Base-by-base conservation (phyloP, 2,329 filamentous ascomycete genomes). In the Chlorencoelia australis region DNA sequence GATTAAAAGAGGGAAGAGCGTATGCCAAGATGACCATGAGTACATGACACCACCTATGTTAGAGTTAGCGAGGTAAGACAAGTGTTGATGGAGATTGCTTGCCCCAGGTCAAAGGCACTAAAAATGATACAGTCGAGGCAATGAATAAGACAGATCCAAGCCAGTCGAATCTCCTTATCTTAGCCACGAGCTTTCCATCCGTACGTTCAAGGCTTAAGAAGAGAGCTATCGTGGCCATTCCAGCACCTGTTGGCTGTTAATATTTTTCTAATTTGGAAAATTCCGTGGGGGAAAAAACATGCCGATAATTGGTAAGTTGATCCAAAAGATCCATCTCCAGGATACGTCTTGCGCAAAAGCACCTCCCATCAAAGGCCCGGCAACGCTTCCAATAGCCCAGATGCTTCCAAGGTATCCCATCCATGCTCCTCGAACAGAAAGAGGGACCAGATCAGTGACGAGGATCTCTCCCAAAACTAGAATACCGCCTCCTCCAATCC, bases 271-370 rank as follows among this genome's bases (percentile, higher is more conserved):
- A n/a, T n/a, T n/a, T n/a, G n/a, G n/a, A n/a, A n/a, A n/a, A n/a
- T n/a, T n/a, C n/a, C n/a, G n/a, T n/a, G n/a, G n/a, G n/a, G n/a
- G n/a, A n/a, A n/a, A n/a, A n/a, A n/a, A n/a, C n/a, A n/a, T n/a
- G 7, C 47, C 48, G 10, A 53, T 49, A 17, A 56, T 46, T 1
- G 52, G 52, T 1, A 56, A 33, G 20, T 56, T 54, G 26, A 56
- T 54, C 65, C 69, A 82, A 50, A 79, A 78, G 32, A 80, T 69
- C 75, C 75, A 81, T 7, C 68, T 57, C 75, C 74, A 76, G 1
- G 57, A 58, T 1, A 64, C 62, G 28, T 65, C 59, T 38, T 72
- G 61, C 3, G 69, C 62, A 40, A 75, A 71, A 2, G 63, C 36
- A 13, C 71, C 72, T 5, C 74, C 68, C 22, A 69, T 58, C 16